phyloP scores from a whole-genome alignment of 441 rosid species.

The Macaranga tanarius region DNA sequence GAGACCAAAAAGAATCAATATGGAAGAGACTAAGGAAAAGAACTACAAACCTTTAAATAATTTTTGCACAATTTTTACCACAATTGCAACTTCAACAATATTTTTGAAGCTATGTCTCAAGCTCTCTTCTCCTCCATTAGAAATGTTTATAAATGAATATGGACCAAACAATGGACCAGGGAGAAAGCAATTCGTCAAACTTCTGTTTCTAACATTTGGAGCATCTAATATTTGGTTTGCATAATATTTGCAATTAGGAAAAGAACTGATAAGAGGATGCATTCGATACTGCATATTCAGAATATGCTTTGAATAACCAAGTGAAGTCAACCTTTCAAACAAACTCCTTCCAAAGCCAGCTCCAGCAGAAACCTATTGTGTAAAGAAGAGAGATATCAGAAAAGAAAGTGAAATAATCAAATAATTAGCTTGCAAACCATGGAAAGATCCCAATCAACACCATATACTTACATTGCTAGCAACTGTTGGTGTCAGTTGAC shows the following conservation, averaged over 20 bases:
- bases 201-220: slow-evolving; percentile 26
- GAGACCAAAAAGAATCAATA: neutral
- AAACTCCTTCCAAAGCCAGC: slow-evolving; percentile 27
- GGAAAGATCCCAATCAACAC: too few species aligned
- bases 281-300: slow-evolving; percentile 26
- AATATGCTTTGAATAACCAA: slow-evolving; percentile 16
- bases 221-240: slow-evolving; percentile 35
- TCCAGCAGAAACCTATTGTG: slow-evolving; percentile 8
- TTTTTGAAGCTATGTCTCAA: slow-evolving; percentile 33
- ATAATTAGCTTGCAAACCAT: too few species aligned
- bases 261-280: slow-evolving; percentile 29
- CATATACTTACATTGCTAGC: slow-evolving; percentile 15
- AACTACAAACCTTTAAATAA: slow-evolving; percentile 33
- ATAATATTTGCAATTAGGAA: slow-evolving; percentile 44
- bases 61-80: slow-evolving; percentile 30
- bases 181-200: slow-evolving; percentile 29
- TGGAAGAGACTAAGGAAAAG: neutral
- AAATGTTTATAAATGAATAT: slow-evolving; percentile 44
- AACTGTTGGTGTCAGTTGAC: slow-evolving; percentile 36
- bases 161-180: slow-evolving; percentile 45
- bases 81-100: slow-evolving; percentile 44
- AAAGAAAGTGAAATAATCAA: neutral
- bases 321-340: slow-evolving; percentile 20
- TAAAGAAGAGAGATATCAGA: neutral
- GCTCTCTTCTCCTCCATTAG: slow-evolving; percentile 42